A percentile compares a stretch with the other conserved stretches of the same genome.
Evolutionary conservation across 352 stramenopile species (phyloP).

Genomic region (Phytophthora chlamydospora): DNA sequence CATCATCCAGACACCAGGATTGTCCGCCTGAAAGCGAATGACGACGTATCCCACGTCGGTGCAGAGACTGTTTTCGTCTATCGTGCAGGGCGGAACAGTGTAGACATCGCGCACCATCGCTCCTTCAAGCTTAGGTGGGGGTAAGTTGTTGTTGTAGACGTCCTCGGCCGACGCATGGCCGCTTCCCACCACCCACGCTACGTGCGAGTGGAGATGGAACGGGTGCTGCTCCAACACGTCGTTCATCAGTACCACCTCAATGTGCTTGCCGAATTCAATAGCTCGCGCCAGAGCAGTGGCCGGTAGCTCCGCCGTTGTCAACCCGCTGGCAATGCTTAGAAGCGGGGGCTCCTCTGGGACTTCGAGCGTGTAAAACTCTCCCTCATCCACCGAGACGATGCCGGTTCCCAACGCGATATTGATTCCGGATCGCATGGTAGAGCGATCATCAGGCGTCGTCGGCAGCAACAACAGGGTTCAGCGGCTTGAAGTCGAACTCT

Average conservation of each 20-base stretch:
- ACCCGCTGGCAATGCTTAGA: slow-evolving; percentile 19
- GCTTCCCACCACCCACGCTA: slow-evolving; percentile 24
- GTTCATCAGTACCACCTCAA: slow-evolving; percentile 36
- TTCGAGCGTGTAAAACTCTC: slow-evolving; percentile 6
- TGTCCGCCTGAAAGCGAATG: slow-evolving; percentile 35
- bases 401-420: slow-evolving; percentile 8
- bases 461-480: slow-evolving; percentile 1
- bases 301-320: slow-evolving; percentile 7
- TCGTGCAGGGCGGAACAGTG: slow-evolving; percentile 24
- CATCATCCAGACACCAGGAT: slow-evolving; percentile 37
- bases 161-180: slow-evolving; percentile 19
- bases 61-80: slow-evolving; percentile 11
- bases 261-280: slow-evolving; percentile 24
- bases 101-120: slow-evolving; percentile 29
- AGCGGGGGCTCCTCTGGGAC: slow-evolving; percentile 19
- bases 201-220: slow-evolving; percentile 36
- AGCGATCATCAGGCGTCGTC: slow-evolving; percentile 1
- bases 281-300: slow-evolving; percentile 7
- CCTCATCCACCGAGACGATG: slow-evolving; percentile 13
- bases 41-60: slow-evolving; percentile 23
- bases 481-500: slow-evolving; percentile 11
- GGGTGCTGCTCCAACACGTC: slow-evolving; percentile 33
- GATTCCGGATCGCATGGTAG: slow-evolving; percentile 22
- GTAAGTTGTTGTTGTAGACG: slow-evolving; percentile 9
- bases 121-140: slow-evolving; percentile 14